These are phyloP conservation scores for Centrapalus pauciflorus DNA, from an alignment of 129 eudicot genomes.

Conservation along the genomic window DNA sequence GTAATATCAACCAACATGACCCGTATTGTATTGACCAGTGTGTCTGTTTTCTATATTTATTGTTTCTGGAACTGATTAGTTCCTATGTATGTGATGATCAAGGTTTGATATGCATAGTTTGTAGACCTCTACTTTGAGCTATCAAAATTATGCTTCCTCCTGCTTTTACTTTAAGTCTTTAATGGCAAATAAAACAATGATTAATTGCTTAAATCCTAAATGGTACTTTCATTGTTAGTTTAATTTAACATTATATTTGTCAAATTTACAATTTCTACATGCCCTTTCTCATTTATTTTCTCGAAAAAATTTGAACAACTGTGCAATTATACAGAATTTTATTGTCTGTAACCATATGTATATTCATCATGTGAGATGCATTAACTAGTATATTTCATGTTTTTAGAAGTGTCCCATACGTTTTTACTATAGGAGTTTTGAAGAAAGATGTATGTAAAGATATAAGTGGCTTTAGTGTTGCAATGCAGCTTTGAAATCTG, in stretches of 20 bases:
- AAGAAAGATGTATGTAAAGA: neutral
- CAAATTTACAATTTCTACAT: too few relatives aligned
- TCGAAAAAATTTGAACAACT: too few relatives aligned
- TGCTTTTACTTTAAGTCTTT: too few relatives aligned
- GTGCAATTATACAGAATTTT: too few relatives aligned
- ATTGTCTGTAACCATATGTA: too few relatives aligned
- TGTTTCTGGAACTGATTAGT: neutral
- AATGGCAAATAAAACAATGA: too few relatives aligned
- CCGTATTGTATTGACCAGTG: neutral
- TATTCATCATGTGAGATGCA: neutral
- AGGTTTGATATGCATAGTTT: neutral
- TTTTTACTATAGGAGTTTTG: neutral
- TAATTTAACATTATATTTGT: too few relatives aligned
- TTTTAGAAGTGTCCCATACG: too few relatives aligned
- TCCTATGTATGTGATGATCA: neutral
- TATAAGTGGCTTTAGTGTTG: conserved; percentile 6
- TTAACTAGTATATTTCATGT: neutral
- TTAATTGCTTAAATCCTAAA: too few relatives aligned
- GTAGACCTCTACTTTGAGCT: neutral
- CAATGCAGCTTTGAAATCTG: conserved; percentile 69
- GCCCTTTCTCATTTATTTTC: too few relatives aligned
- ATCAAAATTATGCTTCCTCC: neutral
- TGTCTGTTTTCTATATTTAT: neutral
- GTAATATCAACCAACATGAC: too few relatives aligned
- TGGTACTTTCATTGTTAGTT: too few relatives aligned